Percentiles rank a stretch among this genome's conserved stretches.
These are phyloP conservation scores for Leptographium wingfieldii DNA, from an alignment of 2,329 filamentous ascomycete species.

Conservation along the genomic window DNA sequence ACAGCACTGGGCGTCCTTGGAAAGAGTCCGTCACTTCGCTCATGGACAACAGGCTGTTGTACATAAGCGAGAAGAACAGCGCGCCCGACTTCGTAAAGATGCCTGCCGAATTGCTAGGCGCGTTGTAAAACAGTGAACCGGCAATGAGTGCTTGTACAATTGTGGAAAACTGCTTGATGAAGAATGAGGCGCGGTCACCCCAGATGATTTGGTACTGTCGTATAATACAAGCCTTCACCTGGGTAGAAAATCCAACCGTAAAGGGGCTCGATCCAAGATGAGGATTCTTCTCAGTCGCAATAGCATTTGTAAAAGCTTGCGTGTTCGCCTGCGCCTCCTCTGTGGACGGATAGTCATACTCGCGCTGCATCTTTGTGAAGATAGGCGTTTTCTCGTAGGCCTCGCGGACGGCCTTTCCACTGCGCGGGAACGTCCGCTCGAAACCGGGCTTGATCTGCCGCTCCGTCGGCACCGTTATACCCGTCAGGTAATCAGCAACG, in stretches of 20 bases:
- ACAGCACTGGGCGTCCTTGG: constrained; percentile 47
- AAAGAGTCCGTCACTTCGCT: constrained; percentile 58
- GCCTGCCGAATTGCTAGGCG: constrained; percentile 44
- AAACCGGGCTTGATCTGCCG: constrained; percentile 55
- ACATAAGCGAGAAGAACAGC: constrained; percentile 38
- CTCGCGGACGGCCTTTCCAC: constrained; percentile 47
- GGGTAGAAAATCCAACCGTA: constrained; percentile 50
- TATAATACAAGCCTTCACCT: constrained; percentile 55
- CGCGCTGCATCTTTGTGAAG: constrained; percentile 34
- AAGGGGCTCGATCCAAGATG: constrained; percentile 20
- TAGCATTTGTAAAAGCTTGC: constrained; percentile 42
- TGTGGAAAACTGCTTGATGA: constrained; percentile 70
- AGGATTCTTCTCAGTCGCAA: constrained; percentile 20
- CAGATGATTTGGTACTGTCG: constrained; percentile 70
- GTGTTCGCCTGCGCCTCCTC: constrained; percentile 35
- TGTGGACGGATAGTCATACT: constrained; percentile 45
- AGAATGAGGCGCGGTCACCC: constrained; percentile 61
- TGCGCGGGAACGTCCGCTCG: constrained; percentile 48
- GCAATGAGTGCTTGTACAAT: constrained; percentile 61
- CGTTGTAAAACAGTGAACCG: constrained; percentile 65
- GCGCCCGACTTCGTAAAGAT: constrained; percentile 46
- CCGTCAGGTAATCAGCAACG: constrained; percentile 66
- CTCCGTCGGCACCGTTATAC: constrained; percentile 63
- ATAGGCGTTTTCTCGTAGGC: constrained; percentile 44
- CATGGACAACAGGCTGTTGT: constrained; percentile 54